Evolutionary conservation across 2,329 filamentous ascomycete genomes (phyloP).

Genomic region (Aspergillus sp.): DNA sequence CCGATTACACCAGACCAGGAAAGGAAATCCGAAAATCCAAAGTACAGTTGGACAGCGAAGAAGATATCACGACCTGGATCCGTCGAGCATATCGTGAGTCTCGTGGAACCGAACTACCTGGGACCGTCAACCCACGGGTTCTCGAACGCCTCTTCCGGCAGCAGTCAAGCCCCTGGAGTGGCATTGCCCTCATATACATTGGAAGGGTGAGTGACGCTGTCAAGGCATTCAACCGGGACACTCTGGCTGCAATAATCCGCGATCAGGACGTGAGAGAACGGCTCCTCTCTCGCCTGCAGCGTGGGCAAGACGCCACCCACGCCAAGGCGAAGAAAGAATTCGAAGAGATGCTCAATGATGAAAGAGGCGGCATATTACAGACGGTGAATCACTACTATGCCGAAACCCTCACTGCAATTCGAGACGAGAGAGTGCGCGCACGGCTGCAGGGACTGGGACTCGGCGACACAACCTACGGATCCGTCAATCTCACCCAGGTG

Average conservation of each 20-base stretch:
- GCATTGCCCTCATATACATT: constrained; percentile 8
- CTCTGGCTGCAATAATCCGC: background rate
- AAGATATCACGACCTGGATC: constrained; percentile 21
- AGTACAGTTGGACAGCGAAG: background rate
- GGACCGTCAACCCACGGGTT: constrained; percentile 20
- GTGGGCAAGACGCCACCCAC: background rate
- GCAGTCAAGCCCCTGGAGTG: constrained; percentile 18
- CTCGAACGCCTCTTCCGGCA: constrained; percentile 20
- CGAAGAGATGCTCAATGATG: constrained; percentile 41
- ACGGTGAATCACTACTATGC: constrained; percentile 56
- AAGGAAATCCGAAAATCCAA: background rate
- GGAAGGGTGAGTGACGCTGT: background rate
- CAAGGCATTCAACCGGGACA: background rate
- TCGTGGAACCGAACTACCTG: constrained; percentile 21
- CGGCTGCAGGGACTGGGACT: constrained; percentile 10
- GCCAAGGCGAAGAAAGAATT: background rate
- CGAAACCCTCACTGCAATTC: constrained; percentile 34
- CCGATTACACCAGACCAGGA: background rate
- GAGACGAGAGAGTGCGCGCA: constrained; percentile 13
- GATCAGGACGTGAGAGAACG: background rate
- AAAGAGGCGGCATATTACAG: constrained; percentile 45
- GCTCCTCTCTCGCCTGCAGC: background rate
- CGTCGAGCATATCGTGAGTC: constrained; percentile 17
- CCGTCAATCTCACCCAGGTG: no score
- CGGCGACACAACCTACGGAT: background rate